Percentiles rank a stretch among this genome's conserved stretches.
These are phyloP conservation scores for Poteriospumella lacustris DNA, from an alignment of 108 stramenopile species.

Conservation along the genomic window DNA sequence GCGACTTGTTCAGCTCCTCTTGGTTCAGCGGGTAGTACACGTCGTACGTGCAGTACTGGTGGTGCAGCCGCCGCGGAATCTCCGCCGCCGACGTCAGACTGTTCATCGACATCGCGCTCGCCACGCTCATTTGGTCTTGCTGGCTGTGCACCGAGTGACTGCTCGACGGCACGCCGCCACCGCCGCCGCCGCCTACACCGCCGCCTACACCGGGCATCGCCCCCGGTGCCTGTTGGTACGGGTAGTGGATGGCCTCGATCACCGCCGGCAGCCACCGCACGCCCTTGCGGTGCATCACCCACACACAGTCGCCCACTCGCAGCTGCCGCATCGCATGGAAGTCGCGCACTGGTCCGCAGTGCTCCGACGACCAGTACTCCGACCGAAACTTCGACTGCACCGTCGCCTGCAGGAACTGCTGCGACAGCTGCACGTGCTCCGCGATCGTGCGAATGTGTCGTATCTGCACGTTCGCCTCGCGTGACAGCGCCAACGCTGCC, in stretches of 20 bases:
- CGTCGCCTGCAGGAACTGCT: background rate
- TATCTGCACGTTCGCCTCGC: background rate
- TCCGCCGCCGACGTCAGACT: background rate
- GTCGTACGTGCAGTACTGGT: background rate
- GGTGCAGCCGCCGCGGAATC: too few species aligned
- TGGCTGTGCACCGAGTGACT: background rate
- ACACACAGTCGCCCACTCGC: background rate
- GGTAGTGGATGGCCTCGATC: background rate
- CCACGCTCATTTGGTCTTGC: background rate
- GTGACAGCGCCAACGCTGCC: background rate
- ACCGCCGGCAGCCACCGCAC: background rate
- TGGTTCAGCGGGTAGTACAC: background rate
- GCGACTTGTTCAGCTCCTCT: background rate
- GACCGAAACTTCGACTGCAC: too few species aligned
- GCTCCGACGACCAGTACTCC: background rate
- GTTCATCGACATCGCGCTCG: background rate
- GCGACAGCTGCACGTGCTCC: background rate
- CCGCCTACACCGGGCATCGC: too few species aligned
- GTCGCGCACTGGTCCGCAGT: background rate
- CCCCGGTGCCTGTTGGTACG: too few species aligned
- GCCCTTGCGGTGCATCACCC: background rate
- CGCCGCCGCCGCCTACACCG: too few species aligned
- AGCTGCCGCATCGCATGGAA: background rate
- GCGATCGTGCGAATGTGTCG: background rate
- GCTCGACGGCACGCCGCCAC: too few species aligned